Evolutionary conservation across 2,329 filamentous ascomycete genomes (phyloP), one percentile per base, ranked within the genome.

Genomic region (Clarireedia monteithiana): DNA sequence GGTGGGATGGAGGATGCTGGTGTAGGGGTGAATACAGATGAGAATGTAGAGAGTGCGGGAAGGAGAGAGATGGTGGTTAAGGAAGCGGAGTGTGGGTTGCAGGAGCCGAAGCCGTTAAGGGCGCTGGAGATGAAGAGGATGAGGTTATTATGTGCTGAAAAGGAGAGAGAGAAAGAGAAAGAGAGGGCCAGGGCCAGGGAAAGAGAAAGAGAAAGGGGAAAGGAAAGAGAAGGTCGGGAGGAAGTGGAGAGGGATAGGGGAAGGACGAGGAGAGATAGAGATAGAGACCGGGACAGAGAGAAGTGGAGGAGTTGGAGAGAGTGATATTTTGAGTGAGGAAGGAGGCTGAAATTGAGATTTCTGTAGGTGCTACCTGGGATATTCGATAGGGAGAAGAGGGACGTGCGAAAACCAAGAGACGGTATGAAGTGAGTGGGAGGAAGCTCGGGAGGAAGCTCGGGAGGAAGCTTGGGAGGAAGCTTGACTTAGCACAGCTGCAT

Each of bases 111-210:
- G 50, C 67, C 67, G 7, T 44, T 67, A 30, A 55, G 66, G 46
- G 55, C 63, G 23, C 55, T 58, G 10, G 67, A 68, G 47, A 64
- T 67, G 58, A 65, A 62, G 55, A 62, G 66, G 24, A 66, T 68
- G 63, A 59, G 62, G 49, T 51, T 62, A 26, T 50, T 68, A 3
- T 68, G 67, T 60, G 63, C 61, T 48, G 66, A 61, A 24, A 58
- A 59, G 23, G 56, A 55, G 10, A 55, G 5, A 20, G 53, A 55
- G 26, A 48, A 12, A 14, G 46, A 48, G 14, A 30, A 59, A 23
- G 63, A 60, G 15, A 55, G 40, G 46, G 49, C 55, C 10, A 55
- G 40, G 46, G 49, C 55, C 10, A 52, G 40, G 24, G 56, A 61
- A 42, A 56, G 48, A 30, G 60, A 59, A 26, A 60, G 58, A 42